Evolutionary conservation across 2,329 filamentous ascomycete genomes (phyloP), one percentile per base, ranked within the genome.

Genomic region (Nemania sp.): DNA sequence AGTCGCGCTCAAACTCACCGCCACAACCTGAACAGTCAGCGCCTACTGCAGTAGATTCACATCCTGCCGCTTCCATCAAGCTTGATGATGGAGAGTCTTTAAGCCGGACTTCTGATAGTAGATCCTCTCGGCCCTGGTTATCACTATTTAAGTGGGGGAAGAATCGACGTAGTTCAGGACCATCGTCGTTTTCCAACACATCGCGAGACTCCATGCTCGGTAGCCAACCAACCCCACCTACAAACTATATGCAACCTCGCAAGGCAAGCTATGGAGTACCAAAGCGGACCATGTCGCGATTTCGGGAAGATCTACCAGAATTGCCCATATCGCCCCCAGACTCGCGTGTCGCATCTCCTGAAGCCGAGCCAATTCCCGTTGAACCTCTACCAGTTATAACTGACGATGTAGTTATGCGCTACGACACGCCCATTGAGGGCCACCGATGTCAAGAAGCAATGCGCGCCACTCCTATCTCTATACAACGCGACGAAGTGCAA

Each of bases 281-380:
- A 5, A 91, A 92, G 75, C 89, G 94, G 64, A 96, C 93, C 3
- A 90, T 93, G 80, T 98, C 94, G 43, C 94, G 93, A 64, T 98
- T 98, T 82, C 88, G 92, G 56, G 95, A 98, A 81, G 94, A 98
- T 76, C 85, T 98, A 13, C 94, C 94, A 3, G 95, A 98, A 76
- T 86, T 93, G 59, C 92, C 93, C 1, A 80, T 94, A 13, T 96
- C 94, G n/a, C 93, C 93, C 10, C 93, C 94, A 8, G 91, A 93
- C 70, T 97, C 94, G 0, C 87, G 92, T 27, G 83, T 94, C 27
- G 91, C 93, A 70, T 94, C 93, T 0, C 93, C 93, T 0, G 92
- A 94, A 73, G 87, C 85, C 11, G 87, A 89, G 15, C 67, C 71
- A 3, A 49, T 76, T 24, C 74, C 75, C 8, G 64, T 75, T 4